These are phyloP conservation scores for Malus asiatica DNA, from an alignment of 306 rosid species.

Conservation along the genomic window DNA sequence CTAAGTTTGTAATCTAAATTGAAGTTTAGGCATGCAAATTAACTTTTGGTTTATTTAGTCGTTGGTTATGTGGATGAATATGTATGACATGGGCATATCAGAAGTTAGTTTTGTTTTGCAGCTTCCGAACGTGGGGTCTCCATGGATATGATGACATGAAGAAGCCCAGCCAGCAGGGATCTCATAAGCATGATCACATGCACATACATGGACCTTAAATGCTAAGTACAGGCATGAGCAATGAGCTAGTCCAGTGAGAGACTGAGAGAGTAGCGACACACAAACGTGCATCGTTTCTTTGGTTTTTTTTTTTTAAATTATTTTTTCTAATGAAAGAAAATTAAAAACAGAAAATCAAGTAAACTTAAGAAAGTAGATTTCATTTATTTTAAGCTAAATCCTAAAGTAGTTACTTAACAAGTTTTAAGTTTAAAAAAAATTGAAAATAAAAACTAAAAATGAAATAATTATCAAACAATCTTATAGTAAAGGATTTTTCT, in stretches of 20 bases:
- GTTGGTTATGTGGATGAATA: not conserved
- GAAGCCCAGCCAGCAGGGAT: conserved; percentile 9
- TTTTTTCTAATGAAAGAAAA: too few species aligned
- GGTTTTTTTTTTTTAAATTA: not conserved
- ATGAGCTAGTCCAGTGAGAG: conserved; percentile 1
- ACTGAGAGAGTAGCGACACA: not conserved
- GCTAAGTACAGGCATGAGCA: conserved; percentile 22
- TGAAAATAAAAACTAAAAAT: too few species aligned
- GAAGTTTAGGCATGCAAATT: not conserved
- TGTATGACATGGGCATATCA: not conserved
- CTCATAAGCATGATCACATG: conserved; percentile 32
- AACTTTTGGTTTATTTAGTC: not conserved
- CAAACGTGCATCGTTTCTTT: conserved; percentile 6
- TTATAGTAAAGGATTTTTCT: too few species aligned
- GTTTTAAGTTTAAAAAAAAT: too few species aligned
- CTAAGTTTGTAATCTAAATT: not conserved
- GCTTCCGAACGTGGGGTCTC: conserved; percentile 29
- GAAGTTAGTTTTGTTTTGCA: conserved; percentile 15
- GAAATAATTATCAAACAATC: too few species aligned
- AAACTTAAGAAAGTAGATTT: too few species aligned
- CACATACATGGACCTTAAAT: conserved; percentile 28
- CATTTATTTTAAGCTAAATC: too few species aligned
- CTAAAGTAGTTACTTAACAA: too few species aligned
- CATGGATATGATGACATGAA: conserved; percentile 21
- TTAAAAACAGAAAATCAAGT: too few species aligned